Conservation (phyloP, 1,139 yeast genomes). For the Geotrichum phurueaensis region DNA sequence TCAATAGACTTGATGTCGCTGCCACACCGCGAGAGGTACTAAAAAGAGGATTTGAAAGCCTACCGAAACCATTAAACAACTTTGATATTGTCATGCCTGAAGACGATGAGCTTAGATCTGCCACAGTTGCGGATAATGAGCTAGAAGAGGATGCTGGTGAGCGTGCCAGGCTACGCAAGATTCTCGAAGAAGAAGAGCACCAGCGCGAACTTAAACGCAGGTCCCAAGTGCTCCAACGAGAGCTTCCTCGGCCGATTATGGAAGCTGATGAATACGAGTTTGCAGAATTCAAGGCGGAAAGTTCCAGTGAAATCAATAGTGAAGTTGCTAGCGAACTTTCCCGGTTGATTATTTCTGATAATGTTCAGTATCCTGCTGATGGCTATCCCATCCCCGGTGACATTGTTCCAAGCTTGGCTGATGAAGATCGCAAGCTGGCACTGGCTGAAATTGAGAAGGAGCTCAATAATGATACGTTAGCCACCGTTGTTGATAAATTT, state of each 20-base stretch:
- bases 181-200: constrained; percentile 27
- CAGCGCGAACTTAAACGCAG: constrained; percentile 34
- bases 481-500: constrained; percentile 12
- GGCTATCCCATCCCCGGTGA: constrained; percentile 15
- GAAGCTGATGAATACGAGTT: constrained; percentile 21
- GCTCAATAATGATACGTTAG: constrained; percentile 13
- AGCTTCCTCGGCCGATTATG: constrained; percentile 38
- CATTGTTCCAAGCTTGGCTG: constrained; percentile 22
- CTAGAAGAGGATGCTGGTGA: constrained; percentile 38
- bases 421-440: constrained; percentile 34
- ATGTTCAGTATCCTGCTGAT: constrained; percentile 34
- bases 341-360: constrained; percentile 46
- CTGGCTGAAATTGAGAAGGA: constrained; percentile 38
- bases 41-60: constrained; percentile 35
- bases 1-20: constrained; percentile 20
- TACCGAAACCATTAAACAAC: constrained; percentile 56
- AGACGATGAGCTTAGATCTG: constrained; percentile 23
- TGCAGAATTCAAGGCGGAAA: constrained; percentile 11
- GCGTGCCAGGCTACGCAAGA: constrained; percentile 27
- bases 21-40: constrained; percentile 24
- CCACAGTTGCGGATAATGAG: constrained; percentile 12
- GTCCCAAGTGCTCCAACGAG: constrained; percentile 48
- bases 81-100: constrained; percentile 46
- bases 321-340: constrained; percentile 38
- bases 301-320: not conserved